phyloP scores from a whole-genome alignment of 106 monocot genomes.

The Cymbidium sinense region DNA sequence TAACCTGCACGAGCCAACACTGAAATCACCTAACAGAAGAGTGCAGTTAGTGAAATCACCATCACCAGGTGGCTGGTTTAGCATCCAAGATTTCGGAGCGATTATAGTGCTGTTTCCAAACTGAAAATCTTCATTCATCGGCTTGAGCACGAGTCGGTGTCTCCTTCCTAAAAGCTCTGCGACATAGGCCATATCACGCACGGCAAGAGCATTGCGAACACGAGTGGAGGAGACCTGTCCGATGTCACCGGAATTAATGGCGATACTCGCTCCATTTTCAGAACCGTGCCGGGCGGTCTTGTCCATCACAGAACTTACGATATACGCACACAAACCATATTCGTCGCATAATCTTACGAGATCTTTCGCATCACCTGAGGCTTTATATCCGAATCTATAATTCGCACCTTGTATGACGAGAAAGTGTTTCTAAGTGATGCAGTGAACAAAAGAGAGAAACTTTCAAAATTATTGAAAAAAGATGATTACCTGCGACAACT shows the following conservation, averaged over 20 bases:
- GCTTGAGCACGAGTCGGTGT: constrained; percentile 63
- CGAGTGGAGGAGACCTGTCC: constrained; percentile 88
- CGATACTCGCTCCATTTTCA: constrained; percentile 27
- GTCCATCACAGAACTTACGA: constrained; percentile 81
- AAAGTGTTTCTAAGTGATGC: no score
- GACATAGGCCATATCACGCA: constrained; percentile 70
- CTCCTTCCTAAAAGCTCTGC: constrained; percentile 67
- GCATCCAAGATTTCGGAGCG: constrained; percentile 41
- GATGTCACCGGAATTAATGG: constrained; percentile 17
- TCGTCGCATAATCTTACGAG: constrained; percentile 79
- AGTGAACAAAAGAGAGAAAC: no score
- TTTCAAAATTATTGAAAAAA: background rate
- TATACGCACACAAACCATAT: constrained; percentile 56
- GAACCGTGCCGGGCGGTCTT: constrained; percentile 11
- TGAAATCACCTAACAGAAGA: constrained; percentile 35
- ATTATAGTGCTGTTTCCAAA: constrained; percentile 11
- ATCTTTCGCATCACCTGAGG: constrained; percentile 74
- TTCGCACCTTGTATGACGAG: constrained; percentile 59
- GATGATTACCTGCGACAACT: constrained; percentile 94
- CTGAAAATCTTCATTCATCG: constrained; percentile 14
- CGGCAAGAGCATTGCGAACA: constrained; percentile 73
- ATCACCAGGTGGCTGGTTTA: constrained; percentile 71
- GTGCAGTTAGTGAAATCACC: constrained; percentile 60
- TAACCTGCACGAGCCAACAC: constrained; percentile 38
- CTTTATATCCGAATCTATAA: constrained; percentile 95